Conservation (phyloP, 306 rosid genomes). For the Fragaria nilgerrensis region DNA sequence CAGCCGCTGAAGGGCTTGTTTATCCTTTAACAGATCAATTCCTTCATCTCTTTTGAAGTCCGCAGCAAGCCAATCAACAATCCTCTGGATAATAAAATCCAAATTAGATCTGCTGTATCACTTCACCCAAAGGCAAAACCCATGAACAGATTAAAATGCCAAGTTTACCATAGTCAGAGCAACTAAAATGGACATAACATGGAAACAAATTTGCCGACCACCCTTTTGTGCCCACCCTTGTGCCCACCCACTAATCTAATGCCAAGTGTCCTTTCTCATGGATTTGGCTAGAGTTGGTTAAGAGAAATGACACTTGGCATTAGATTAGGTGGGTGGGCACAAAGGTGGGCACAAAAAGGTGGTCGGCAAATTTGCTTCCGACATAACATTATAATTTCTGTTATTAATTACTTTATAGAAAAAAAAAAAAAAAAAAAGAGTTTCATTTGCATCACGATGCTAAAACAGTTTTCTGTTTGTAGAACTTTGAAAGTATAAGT, state of each 20-base stretch:
- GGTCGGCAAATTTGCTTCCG: too few species aligned
- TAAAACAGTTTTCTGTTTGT: not conserved
- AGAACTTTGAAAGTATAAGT: not conserved
- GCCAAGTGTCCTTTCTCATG: too few species aligned
- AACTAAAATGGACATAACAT: not conserved
- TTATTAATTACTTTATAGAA: too few species aligned
- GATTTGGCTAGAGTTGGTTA: too few species aligned
- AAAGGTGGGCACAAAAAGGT: too few species aligned
- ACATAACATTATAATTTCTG: not conserved
- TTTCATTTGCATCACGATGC: not conserved
- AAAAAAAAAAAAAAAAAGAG: too few species aligned
- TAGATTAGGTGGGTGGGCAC: too few species aligned
- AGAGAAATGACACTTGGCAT: too few species aligned
- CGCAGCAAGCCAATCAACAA: constrained; percentile 83
- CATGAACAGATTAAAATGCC: not conserved
- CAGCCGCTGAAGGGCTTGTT: constrained; percentile 93
- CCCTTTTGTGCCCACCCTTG: too few species aligned
- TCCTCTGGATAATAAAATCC: constrained; percentile 44
- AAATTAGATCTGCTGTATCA: not conserved
- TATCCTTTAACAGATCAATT: constrained; percentile 80
- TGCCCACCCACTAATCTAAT: too few species aligned
- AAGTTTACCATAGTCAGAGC: not conserved
- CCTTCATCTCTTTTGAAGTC: constrained; percentile 81
- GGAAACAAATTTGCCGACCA: too few species aligned
- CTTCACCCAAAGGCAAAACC: not conserved